Evolutionary conservation across 805 yeast genomes (phyloP).

Genomic region (Saccharomycopsis vini): DNA sequence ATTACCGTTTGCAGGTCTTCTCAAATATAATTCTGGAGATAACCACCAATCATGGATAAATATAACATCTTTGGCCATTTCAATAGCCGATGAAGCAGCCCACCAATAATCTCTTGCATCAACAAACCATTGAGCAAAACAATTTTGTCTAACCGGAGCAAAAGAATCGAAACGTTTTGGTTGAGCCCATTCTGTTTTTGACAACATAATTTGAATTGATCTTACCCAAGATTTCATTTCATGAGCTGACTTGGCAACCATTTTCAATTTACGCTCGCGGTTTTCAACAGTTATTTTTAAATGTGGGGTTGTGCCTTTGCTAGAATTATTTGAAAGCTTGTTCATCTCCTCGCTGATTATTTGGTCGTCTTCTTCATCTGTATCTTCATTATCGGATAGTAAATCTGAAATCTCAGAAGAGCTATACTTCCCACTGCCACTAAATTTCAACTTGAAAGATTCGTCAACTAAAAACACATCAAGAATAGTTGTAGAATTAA

Average conservation of each 20-base stretch:
- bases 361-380: constrained; percentile 31
- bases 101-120: constrained; percentile 95
- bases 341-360: constrained; percentile 22
- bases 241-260: constrained; percentile 57
- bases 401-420: constrained; percentile 22
- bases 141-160: constrained; percentile 83
- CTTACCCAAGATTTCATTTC: constrained; percentile 67
- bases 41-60: constrained; percentile 99
- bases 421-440: constrained; percentile 26
- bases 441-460: constrained; percentile 48
- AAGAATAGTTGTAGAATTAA: constrained; percentile 76
- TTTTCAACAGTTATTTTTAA: constrained; percentile 54
- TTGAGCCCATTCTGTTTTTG: constrained; percentile 62
- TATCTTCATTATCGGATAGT: constrained; percentile 35
- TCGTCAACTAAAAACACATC: constrained; percentile 90
- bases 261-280: constrained; percentile 66
- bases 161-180: constrained; percentile 75
- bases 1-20: constrained; percentile 92
- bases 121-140: constrained; percentile 93
- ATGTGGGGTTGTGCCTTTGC: constrained; percentile 33
- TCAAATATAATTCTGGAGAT: constrained; percentile 83
- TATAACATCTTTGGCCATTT: constrained; percentile 87
- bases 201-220: constrained; percentile 62
- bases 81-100: constrained; percentile 89
- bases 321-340: neutral